Percentiles rank a stretch among this genome's conserved stretches.
phyloP scores from a whole-genome alignment of 2,329 filamentous ascomycete genomes.

The Penicillium nordicum region DNA sequence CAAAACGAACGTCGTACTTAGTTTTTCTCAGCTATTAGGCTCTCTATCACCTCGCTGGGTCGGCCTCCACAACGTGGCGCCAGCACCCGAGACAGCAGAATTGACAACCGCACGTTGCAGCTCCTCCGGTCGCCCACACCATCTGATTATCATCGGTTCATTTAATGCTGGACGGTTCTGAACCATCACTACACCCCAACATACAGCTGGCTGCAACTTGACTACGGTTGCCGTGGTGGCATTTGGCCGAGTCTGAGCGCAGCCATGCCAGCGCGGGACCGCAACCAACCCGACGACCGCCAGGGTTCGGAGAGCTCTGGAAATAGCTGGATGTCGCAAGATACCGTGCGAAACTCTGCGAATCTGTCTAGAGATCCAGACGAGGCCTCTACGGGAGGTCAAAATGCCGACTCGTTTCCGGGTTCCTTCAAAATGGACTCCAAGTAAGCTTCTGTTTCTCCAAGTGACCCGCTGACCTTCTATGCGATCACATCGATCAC shows the following conservation, averaged over 20 bases:
- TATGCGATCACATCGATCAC: background rate
- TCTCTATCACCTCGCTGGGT: constrained; percentile 2
- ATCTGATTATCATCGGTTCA: constrained; percentile 1
- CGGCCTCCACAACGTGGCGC: constrained; percentile 12
- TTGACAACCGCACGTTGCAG: constrained; percentile 7
- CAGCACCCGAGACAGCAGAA: constrained; percentile 10
- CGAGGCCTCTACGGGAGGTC: constrained; percentile 24
- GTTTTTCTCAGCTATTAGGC: background rate
- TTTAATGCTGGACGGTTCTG: constrained; percentile 25
- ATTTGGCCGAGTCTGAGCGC: constrained; percentile 18
- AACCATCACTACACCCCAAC: constrained; percentile 9
- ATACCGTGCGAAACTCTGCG: constrained; percentile 36
- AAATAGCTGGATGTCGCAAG: constrained; percentile 39
- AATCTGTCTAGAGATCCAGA: constrained; percentile 19
- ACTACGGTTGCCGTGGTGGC: constrained; percentile 19
- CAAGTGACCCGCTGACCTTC: background rate
- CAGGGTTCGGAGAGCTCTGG: constrained; percentile 43
- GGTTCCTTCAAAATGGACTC: constrained; percentile 24
- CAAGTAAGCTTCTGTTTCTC: constrained; percentile 29
- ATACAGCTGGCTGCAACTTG: constrained; percentile 23
- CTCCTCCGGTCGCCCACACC: constrained; percentile 3
- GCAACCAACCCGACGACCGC: constrained; percentile 33
- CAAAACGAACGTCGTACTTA: background rate
- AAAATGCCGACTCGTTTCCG: constrained; percentile 28
- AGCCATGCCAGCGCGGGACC: constrained; percentile 36